Percentiles rank a stretch among this genome's conserved stretches.
phyloP scores from a whole-genome alignment of 2,329 filamentous ascomycete species.

The Venturia asperata region DNA sequence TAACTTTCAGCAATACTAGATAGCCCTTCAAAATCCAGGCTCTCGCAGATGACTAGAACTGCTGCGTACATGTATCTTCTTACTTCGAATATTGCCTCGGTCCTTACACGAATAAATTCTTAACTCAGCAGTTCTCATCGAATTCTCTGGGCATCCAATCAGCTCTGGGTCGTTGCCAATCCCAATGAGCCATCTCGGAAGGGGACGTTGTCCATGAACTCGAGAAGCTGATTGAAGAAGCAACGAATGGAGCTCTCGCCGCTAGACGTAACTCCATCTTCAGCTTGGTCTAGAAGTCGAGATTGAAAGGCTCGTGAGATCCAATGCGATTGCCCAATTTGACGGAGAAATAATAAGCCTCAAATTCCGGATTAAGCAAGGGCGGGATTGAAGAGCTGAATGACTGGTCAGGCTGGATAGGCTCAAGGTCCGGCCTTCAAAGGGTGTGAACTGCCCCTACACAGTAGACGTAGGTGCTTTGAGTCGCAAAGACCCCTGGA shows the following conservation, averaged over 20 bases:
- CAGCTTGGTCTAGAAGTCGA: slow-evolving; percentile 40
- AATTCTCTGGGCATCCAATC: no score
- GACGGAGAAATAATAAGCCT: no score
- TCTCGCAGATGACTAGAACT: no score
- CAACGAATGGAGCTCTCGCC: slow-evolving; percentile 37
- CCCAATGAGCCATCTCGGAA: slow-evolving; percentile 33
- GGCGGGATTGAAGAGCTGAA: slow-evolving; percentile 37
- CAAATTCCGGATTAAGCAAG: slow-evolving; percentile 8
- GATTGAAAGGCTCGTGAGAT: slow-evolving; percentile 32
- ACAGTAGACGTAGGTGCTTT: no score
- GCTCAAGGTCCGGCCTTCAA: slow-evolving; percentile 39
- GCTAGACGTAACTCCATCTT: slow-evolving; percentile 39
- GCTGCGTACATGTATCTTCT: no score
- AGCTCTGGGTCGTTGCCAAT: slow-evolving; percentile 38
- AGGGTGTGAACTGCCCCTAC: neutral
- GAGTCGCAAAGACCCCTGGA: no score
- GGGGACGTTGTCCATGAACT: slow-evolving; percentile 27
- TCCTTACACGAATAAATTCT: no score
- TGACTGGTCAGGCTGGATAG: slow-evolving; percentile 47
- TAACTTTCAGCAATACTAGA: no score
- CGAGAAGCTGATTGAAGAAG: slow-evolving; percentile 35
- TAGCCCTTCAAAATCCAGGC: no score
- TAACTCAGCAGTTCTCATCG: no score
- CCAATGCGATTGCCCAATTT: slow-evolving; percentile 28
- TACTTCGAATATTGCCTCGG: no score